Conservation (phyloP, 1,139 yeast species). For the Yamadazyma dushanensis region DNA sequence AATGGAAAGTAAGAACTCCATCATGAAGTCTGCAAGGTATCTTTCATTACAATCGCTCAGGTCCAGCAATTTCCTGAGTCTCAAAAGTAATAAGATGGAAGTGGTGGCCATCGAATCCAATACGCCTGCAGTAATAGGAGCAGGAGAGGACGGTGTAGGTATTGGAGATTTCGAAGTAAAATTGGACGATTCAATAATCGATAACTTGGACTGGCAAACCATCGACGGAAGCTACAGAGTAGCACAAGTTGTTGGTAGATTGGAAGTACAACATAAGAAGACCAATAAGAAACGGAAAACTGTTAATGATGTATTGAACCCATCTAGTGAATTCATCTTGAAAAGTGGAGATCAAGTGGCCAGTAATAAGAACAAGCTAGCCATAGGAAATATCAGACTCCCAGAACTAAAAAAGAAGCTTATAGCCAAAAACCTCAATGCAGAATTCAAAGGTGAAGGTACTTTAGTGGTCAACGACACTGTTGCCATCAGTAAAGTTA, state of each 20-base stretch:
- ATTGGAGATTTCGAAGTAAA: conserved; percentile 71
- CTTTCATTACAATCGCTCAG: conserved; percentile 36
- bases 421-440: conserved; percentile 58
- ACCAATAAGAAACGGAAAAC: conserved; percentile 10
- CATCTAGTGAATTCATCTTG: conserved; percentile 39
- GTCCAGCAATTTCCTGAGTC: conserved; percentile 21
- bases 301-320: conserved; percentile 32
- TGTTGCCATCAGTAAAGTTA: conserved; percentile 73
- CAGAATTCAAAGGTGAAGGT: conserved; percentile 94
- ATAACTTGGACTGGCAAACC: conserved; percentile 75
- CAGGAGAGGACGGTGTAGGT: conserved; percentile 34
- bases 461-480: conserved; percentile 80
- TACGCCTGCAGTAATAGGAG: conserved; percentile 52
- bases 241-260: conserved; percentile 78
- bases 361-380: conserved; percentile 44
- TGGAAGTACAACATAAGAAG: conserved; percentile 44
- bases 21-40: conserved; percentile 28
- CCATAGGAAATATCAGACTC: conserved; percentile 86
- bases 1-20: conserved; percentile 24
- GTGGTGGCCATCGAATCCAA: conserved; percentile 39
- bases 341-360: conserved; percentile 23
- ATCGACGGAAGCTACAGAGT: conserved; percentile 79
- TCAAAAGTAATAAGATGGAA: conserved; percentile 24
- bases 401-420: conserved; percentile 76
- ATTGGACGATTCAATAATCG: conserved; percentile 67